These are phyloP conservation scores for Aegilops sharonensis DNA, from an alignment of 176 grass and related monocot species.

Conservation along the genomic window DNA sequence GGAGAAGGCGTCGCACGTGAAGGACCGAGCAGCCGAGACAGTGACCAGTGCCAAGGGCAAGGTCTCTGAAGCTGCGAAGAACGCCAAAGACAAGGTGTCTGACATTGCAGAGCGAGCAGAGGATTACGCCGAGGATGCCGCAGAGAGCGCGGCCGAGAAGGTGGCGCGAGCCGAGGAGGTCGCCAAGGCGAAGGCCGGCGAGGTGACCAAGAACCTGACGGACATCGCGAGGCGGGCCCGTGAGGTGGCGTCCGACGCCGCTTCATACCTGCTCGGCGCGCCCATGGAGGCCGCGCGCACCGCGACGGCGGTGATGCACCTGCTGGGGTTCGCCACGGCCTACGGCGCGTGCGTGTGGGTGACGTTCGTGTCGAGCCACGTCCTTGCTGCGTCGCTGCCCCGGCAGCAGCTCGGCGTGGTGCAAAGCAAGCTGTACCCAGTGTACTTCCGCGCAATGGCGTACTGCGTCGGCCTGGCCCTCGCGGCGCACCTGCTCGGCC, in stretches of 20 bases:
- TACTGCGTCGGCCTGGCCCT: constrained; percentile 53
- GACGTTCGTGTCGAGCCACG: constrained; percentile 81
- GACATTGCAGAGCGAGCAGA: constrained; percentile 26
- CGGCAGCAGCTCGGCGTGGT: constrained; percentile 75
- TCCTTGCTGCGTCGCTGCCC: constrained; percentile 50
- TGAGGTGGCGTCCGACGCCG: constrained; percentile 52
- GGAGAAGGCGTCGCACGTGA: constrained; percentile 28
- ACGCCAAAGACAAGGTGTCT: not conserved
- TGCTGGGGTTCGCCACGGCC: constrained; percentile 56
- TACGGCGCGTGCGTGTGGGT: constrained; percentile 81
- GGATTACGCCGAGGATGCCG: constrained; percentile 20
- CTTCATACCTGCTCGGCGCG: constrained; percentile 23
- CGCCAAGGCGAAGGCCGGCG: constrained; percentile 26
- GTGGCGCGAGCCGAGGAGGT: constrained; percentile 22
- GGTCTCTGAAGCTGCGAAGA: not conserved
- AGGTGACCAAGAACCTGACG: constrained; percentile 53
- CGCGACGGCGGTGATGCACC: constrained; percentile 45
- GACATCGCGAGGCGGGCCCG: constrained; percentile 55
- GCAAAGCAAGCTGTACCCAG: constrained; percentile 90
- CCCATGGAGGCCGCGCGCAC: constrained; percentile 34
- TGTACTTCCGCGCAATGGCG: constrained; percentile 75
- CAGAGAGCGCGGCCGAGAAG: constrained; percentile 3
- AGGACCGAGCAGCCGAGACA: constrained; percentile 17
- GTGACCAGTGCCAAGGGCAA: constrained; percentile 28
- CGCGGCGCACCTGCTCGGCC: constrained; percentile 44